These are phyloP conservation scores for Claviceps africana DNA, from an alignment of 2,329 filamentous ascomycete species.

Conservation along the genomic window DNA sequence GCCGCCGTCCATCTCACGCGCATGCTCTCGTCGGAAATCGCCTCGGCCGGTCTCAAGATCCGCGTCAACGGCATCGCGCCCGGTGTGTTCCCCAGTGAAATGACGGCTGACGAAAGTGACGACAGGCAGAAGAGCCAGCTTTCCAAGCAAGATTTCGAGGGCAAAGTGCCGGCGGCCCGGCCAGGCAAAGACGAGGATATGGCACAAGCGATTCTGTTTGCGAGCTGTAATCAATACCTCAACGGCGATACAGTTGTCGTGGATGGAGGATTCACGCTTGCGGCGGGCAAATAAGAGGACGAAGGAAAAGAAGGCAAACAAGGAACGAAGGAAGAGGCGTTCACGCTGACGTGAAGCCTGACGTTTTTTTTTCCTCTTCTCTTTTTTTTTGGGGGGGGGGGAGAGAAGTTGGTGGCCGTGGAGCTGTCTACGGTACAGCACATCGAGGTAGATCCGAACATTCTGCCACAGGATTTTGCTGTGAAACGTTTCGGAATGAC, in stretches of 20 bases:
- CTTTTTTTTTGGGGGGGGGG: no score
- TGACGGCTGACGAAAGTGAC: slow-evolving; percentile 42
- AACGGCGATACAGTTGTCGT: slow-evolving; percentile 30
- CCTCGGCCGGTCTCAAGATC: slow-evolving; percentile 42
- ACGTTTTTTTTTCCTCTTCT: not conserved
- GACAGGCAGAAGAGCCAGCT: slow-evolving; percentile 44
- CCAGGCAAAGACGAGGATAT: slow-evolving; percentile 60
- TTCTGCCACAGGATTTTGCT: no score
- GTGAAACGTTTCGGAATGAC: no score
- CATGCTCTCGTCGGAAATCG: slow-evolving; percentile 49
- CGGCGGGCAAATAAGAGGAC: slow-evolving; percentile 15
- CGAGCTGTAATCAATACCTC: slow-evolving; percentile 29
- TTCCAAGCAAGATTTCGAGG: slow-evolving; percentile 40
- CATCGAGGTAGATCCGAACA: no score
- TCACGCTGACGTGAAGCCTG: no score
- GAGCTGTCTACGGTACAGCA: no score
- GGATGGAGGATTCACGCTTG: slow-evolving; percentile 30
- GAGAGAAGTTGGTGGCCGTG: no score
- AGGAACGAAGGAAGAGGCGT: no score
- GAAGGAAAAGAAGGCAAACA: no score
- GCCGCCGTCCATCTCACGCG: slow-evolving; percentile 50
- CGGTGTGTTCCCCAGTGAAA: slow-evolving; percentile 57
- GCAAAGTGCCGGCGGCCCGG: slow-evolving; percentile 45
- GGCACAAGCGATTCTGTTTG: slow-evolving; percentile 49
- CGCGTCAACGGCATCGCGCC: slow-evolving; percentile 64